Conservation (phyloP, 108 stramenopile genomes). For the Fistulifera solaris region DNA sequence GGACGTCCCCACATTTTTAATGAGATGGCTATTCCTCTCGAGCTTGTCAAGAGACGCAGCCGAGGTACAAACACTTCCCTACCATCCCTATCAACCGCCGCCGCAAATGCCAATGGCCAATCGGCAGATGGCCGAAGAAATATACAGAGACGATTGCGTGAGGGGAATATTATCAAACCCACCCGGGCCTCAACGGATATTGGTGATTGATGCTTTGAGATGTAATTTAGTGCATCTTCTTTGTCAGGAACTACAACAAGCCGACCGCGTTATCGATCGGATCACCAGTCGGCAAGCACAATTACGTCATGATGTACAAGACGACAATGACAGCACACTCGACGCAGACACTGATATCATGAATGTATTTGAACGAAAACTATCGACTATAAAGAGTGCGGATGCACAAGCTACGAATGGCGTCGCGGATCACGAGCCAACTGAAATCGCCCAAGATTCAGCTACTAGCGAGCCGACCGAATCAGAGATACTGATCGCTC, state of each 20-base stretch:
- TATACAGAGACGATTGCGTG: conserved; percentile 40
- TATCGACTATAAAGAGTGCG: background rate
- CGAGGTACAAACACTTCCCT: conserved; percentile 72
- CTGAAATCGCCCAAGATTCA: conserved; percentile 2
- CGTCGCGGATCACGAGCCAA: background rate
- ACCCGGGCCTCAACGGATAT: conserved; percentile 56
- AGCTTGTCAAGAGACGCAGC: conserved; percentile 57
- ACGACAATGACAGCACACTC: conserved; percentile 13
- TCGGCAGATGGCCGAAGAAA: conserved; percentile 21
- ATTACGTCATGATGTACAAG: conserved; percentile 4
- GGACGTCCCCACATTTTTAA: conserved; percentile 70
- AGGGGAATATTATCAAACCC: conserved; percentile 62
- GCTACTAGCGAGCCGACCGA: conserved; percentile 2
- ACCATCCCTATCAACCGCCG: conserved; percentile 27
- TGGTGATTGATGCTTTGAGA: conserved; percentile 62
- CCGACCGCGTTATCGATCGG: background rate
- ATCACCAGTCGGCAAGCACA: background rate
- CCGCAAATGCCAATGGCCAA: background rate
- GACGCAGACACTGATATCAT: conserved; percentile 31
- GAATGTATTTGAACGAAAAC: conserved; percentile 15
- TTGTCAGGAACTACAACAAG: conserved; percentile 1
- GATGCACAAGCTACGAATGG: background rate
- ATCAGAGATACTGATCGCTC: background rate
- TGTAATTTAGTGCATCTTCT: conserved; percentile 54
- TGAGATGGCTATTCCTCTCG: conserved; percentile 77